Base-by-base conservation (phyloP, 805 yeast genomes). In the Barnettozyma sucrosica region DNA sequence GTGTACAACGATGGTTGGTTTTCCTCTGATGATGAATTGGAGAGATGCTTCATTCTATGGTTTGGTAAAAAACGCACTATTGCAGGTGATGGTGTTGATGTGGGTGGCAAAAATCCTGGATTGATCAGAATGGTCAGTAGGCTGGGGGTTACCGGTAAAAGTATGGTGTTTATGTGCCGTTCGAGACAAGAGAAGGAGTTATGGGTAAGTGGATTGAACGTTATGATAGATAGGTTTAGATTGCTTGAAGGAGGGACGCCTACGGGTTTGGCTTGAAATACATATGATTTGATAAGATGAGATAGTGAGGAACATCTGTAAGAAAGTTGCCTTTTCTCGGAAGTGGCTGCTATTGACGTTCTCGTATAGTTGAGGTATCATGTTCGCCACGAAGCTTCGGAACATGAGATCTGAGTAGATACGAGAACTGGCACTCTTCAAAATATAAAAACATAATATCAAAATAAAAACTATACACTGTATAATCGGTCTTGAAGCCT, bases 11-110 rank as follows among this genome's bases (percentile, higher is more conserved):
- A 89, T 64, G 97, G 97, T 0, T 85, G 95, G 89, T 76, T 73
- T 53, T 83, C 95, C 2, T 70, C 79, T 8, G 98, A 92, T 57
- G 85, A 82, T 42, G 93, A 87, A 54, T 55, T 72, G n/a, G 66
- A 78, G 24, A 70, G 96, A 43, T 80, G 93, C 52, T 89, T 92
- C 57, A 86, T 93, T 0, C 55, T 92, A 3, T 89, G 97, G 96
- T 79, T 82, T 64, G 92, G 89, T 0, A 73, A 74, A 7, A 85
- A 82, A 54, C 66, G 82, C 47, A 65, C 71, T 3, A 66, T 79
- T 48, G 58, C 72, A 10, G 59, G 61, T 36, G 41, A 43, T 19
- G 36, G 30, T 16, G 26, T 23, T 7, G 24, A 24, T 25, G 26
- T n/a, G 10, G 28, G 28, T 13, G 7, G 24, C 16, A 64, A 63